Evolutionary conservation across 768 basidiomycete species (phyloP).

Genomic region (Paxillus rubicundulus): DNA sequence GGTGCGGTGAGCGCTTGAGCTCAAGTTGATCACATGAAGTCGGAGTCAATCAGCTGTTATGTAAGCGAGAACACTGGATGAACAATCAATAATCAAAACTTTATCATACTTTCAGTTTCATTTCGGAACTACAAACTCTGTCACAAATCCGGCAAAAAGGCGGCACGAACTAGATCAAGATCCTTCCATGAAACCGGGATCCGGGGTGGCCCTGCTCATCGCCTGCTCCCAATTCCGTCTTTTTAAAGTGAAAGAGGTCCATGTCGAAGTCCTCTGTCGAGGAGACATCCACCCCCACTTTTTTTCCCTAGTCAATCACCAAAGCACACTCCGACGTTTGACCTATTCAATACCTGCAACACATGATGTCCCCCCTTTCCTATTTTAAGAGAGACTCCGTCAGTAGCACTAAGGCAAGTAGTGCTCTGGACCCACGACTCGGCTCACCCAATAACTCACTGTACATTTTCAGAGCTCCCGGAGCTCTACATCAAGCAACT

Average conservation of each 20-base stretch:
- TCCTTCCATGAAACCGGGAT: constrained; percentile 10
- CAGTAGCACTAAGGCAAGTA: constrained; percentile 18
- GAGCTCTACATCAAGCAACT: constrained; percentile 18
- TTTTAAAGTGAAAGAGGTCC: constrained; percentile 17
- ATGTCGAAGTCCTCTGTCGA: not conserved
- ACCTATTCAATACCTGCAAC: not conserved
- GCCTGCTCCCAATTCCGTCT: not conserved
- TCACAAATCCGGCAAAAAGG: constrained; percentile 3
- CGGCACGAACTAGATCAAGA: constrained; percentile 8
- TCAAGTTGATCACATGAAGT: too few relatives aligned
- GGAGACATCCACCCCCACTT: not conserved
- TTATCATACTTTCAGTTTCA: too few relatives aligned
- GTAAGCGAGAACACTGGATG: too few relatives aligned
- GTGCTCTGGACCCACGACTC: not conserved
- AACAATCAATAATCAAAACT: too few relatives aligned
- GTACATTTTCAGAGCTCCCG: constrained; percentile 4
- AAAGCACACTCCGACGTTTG: not conserved
- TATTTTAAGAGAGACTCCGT: constrained; percentile 24
- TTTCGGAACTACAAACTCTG: not conserved
- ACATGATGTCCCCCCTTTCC: constrained; percentile 18
- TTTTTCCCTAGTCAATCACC: not conserved
- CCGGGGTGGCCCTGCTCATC: constrained; percentile 8
- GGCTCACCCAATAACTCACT: not conserved
- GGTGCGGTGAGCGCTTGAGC: too few relatives aligned
- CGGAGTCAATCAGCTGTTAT: too few relatives aligned